Conservation (phyloP, 805 yeast species). For the Monosporozyma yasuniensis region DNA sequence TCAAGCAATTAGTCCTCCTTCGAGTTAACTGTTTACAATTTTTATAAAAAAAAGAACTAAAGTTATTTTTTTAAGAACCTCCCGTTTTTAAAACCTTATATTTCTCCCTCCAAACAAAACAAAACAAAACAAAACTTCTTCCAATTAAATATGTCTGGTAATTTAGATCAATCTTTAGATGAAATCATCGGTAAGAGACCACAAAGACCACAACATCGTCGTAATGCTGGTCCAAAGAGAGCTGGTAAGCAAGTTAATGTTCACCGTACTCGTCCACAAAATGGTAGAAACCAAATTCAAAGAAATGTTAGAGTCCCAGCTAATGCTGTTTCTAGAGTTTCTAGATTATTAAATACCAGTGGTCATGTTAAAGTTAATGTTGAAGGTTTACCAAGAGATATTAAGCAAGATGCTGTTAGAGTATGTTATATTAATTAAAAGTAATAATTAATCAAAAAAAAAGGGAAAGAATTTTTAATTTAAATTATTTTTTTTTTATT, state of each 20-base stretch:
- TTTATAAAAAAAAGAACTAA: conserved; percentile 1
- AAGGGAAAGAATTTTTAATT: not conserved
- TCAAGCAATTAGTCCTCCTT: not conserved
- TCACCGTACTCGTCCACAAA: conserved; percentile 20
- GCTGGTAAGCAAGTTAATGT: conserved; percentile 26
- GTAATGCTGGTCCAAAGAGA: conserved; percentile 28
- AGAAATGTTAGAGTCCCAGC: conserved; percentile 23
- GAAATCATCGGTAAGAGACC: conserved; percentile 67
- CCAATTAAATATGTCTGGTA: conserved; percentile 60
- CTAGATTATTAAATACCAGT: conserved; percentile 32
- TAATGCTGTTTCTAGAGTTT: conserved; percentile 30
- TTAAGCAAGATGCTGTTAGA: conserved; percentile 74
- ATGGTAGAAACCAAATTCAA: conserved; percentile 13
- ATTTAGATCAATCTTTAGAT: conserved; percentile 88
- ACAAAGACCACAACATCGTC: conserved; percentile 24
- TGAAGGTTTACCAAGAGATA: conserved; percentile 77
- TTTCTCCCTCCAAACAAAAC: not conserved
- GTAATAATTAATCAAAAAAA: not conserved
- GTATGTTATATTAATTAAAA: conserved; percentile 52
- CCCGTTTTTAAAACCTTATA: not conserved
- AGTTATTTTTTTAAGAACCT: not conserved
- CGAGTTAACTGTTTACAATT: not conserved
- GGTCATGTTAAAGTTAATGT: conserved; percentile 78
- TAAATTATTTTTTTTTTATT: not conserved
- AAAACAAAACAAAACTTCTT: not conserved